A percentile compares a stretch with the other conserved stretches of the same genome.
Conservation (phyloP, 2,329 filamentous ascomycete genomes). For the Pseudogymnoascus sp. region DNA sequence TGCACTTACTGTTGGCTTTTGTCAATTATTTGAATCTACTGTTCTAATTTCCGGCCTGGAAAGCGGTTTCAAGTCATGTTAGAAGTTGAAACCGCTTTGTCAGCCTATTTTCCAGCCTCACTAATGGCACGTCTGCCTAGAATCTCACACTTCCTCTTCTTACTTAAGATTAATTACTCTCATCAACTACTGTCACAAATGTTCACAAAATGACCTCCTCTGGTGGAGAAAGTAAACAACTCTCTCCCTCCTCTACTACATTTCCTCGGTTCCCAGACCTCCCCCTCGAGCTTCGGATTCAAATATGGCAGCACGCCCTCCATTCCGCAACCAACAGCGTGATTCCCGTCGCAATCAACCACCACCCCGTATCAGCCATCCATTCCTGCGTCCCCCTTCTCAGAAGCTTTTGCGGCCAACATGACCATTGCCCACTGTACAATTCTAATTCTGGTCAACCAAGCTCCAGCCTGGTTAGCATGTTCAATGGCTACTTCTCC, state of each 20-base stretch:
- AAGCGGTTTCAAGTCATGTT: too few species aligned
- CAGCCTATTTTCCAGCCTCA: too few species aligned
- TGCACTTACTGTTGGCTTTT: too few species aligned
- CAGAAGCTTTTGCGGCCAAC: constrained; percentile 12
- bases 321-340: constrained; percentile 10
- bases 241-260: constrained; percentile 11
- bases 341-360: constrained; percentile 13
- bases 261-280: constrained; percentile 11
- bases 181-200: constrained; percentile 9
- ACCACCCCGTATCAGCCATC: constrained; percentile 10
- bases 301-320: constrained; percentile 13
- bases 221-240: constrained; percentile 10
- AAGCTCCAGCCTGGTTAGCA: constrained; percentile 12
- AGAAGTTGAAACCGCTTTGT: too few species aligned
- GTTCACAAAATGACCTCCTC: constrained; percentile 11
- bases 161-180: constrained; percentile 7
- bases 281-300: constrained; percentile 10
- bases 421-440: constrained; percentile 10
- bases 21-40: too few species aligned
- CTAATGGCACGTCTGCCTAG: constrained; percentile 9
- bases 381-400: constrained; percentile 11
- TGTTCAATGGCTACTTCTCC: constrained; percentile 13
- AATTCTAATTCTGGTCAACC: constrained; percentile 8
- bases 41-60: too few species aligned
- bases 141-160: neutral